Evolutionary conservation across 495 filamentous ascomycete genomes (phyloP), one percentile per base, ranked within the genome.

Genomic region (Hypoxylon rickii): DNA sequence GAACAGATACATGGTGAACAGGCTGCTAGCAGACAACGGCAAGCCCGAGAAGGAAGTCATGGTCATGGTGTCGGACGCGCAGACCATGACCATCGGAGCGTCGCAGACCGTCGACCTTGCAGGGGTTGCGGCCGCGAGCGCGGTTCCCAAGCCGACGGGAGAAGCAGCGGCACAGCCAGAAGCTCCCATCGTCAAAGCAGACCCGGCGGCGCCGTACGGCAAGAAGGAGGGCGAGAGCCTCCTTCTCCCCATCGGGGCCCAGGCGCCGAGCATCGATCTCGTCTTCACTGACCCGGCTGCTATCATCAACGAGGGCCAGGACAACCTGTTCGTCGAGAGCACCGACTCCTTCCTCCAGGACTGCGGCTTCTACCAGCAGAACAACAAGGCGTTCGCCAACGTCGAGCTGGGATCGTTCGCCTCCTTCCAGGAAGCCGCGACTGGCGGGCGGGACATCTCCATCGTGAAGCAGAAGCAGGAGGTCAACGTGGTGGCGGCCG

Each of bases 1-100:
- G 53, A 70, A 66, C 7, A 55, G 71, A 17, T 73, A 73, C 45
- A 49, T 70, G 44, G 46, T 73, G 18, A 73, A 72, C 58, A 56
- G 64, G 53, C 62, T 63, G 0, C 33, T 67, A 5, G 62, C 58
- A 11, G 64, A 73, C 61, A 72, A 73, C 40, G 69, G 69, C 49
- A 58, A 63, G 51, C 63, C 71, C 1, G 59, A 69, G 15, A 64
- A 53, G 18, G 51, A 70, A 32, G 38, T 68, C 33, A 60, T 67
- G 44, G 61, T 73, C 24, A 70, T 70, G 67, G 60, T 71, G 7
- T 69, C 69, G 6, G 66, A 70, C 16, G 49, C 59, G 7, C 45
- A 63, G 16, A 52, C 58, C 17, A 70, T 72, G 64, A 73, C 71
- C 33, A 61, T 73, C 55, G 49, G 57, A 13, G 56, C 61, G 10